phyloP scores from a whole-genome alignment of 2,329 filamentous ascomycete species.

The Stachybotrys chlorohalonatus region DNA sequence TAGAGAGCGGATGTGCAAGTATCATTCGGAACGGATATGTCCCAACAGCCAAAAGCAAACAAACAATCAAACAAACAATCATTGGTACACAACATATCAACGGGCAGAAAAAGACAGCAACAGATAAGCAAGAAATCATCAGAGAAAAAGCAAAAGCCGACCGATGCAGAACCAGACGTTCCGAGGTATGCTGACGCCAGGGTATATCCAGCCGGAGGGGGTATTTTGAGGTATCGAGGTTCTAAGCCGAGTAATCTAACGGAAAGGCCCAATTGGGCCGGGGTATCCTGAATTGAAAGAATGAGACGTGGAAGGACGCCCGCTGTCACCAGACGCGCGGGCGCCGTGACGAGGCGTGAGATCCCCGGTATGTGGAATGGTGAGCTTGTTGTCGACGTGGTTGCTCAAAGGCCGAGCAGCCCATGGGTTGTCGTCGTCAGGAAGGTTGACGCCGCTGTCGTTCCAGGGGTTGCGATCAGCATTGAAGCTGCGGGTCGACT shows the following conservation, averaged over 20 bases:
- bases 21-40: neutral
- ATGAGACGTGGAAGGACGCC: slow-evolving; percentile 88
- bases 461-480: slow-evolving; percentile 98
- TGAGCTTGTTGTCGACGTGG: slow-evolving; percentile 54
- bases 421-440: slow-evolving; percentile 74
- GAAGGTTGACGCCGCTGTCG: slow-evolving; percentile 89
- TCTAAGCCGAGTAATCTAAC: slow-evolving; percentile 55
- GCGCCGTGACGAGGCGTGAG: slow-evolving; percentile 74
- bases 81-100: slow-evolving; percentile 2
- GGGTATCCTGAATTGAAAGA: slow-evolving; percentile 95
- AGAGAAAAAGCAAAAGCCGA: slow-evolving; percentile 31
- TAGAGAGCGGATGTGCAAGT: slow-evolving; percentile 3
- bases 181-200: slow-evolving; percentile 51
- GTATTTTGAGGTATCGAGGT: slow-evolving; percentile 42
- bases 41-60: slow-evolving; percentile 2
- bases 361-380: slow-evolving; percentile 65
- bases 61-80: neutral
- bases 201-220: slow-evolving; percentile 54
- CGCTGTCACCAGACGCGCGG: slow-evolving; percentile 82
- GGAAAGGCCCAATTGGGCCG: slow-evolving; percentile 82
- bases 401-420: slow-evolving; percentile 54
- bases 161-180: slow-evolving; percentile 36
- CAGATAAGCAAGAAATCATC: slow-evolving; percentile 16
- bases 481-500: slow-evolving; percentile 82
- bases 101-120: slow-evolving; percentile 11